A percentile compares a stretch with the other conserved stretches of the same genome.
Conservation (phyloP, 768 basidiomycete genomes). For the Leccinum longicurvipes region DNA sequence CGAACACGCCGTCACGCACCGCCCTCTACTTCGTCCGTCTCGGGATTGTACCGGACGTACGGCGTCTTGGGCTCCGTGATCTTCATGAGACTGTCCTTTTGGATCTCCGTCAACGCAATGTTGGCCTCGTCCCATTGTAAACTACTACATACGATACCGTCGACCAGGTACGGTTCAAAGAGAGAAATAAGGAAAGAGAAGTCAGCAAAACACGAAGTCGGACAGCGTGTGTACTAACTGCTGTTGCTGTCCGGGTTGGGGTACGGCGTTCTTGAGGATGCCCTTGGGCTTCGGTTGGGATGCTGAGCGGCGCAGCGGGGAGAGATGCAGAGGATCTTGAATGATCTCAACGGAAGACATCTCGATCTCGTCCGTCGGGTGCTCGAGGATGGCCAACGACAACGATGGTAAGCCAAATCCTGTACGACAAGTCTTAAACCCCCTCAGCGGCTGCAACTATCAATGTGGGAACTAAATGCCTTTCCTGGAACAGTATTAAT, state of each 20-base stretch:
- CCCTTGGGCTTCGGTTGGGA: conserved; percentile 80
- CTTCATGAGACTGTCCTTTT: conserved; percentile 97
- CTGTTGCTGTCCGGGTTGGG: conserved; percentile 37
- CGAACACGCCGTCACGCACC: too few relatives aligned
- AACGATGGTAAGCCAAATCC: conserved; percentile 1
- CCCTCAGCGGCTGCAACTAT: conserved; percentile 7
- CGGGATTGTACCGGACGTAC: conserved; percentile 86
- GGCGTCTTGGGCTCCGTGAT: conserved; percentile 98
- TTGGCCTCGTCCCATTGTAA: conserved; percentile 97
- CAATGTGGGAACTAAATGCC: conserved; percentile 26
- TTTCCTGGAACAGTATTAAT: conserved; percentile 9
- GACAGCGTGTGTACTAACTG: conserved; percentile 43
- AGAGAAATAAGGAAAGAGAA: neutral
- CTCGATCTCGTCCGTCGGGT: neutral
- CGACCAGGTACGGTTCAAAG: neutral
- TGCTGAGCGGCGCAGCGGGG: conserved; percentile 56
- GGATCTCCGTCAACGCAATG: conserved; percentile 85
- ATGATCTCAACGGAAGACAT: conserved; percentile 32
- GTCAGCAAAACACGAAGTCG: neutral
- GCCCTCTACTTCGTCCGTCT: too few relatives aligned
- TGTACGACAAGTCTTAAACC: neutral
- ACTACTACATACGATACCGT: conserved; percentile 43
- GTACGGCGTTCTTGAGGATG: conserved; percentile 78
- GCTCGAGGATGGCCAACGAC: conserved; percentile 1
- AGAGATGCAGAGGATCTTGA: conserved; percentile 41